Percentiles rank a stretch among this genome's conserved stretches.
These are phyloP conservation scores for Nitzschia sp. DNA, from an alignment of 108 stramenopile genomes.

Conservation along the genomic window DNA sequence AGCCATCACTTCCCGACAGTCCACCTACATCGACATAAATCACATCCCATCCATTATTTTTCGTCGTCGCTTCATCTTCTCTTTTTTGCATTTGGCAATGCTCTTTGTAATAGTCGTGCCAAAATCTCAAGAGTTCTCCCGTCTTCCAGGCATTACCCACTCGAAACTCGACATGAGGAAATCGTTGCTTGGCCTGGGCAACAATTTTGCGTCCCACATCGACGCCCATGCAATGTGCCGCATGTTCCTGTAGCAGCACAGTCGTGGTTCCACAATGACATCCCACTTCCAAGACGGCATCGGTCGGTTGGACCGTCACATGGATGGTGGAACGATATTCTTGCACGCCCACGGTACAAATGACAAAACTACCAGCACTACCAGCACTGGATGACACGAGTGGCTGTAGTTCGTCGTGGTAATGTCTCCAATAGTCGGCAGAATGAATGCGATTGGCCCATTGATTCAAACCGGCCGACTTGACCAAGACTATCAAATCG, in stretches of 20 bases:
- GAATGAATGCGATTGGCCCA: conserved; percentile 20
- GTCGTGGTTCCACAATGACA: conserved; percentile 58
- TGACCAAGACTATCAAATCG: conserved; percentile 34
- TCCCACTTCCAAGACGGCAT: conserved; percentile 49
- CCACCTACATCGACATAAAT: conserved; percentile 63
- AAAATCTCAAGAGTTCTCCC: conserved; percentile 36
- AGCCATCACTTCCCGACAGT: conserved; percentile 46
- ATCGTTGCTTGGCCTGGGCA: conserved; percentile 26
- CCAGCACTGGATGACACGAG: neutral
- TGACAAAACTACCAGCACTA: neutral
- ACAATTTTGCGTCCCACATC: conserved; percentile 57
- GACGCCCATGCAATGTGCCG: conserved; percentile 41
- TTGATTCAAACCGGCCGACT: conserved; percentile 38
- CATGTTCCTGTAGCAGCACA: conserved; percentile 33
- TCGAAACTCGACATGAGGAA: conserved; percentile 39
- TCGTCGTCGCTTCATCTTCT: neutral
- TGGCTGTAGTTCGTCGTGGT: neutral
- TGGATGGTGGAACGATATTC: conserved; percentile 53
- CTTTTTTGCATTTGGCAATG: neutral
- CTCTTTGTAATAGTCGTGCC: conserved; percentile 25
- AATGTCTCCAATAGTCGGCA: neutral
- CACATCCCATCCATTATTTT: conserved; percentile 36
- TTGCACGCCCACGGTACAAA: conserved; percentile 54
- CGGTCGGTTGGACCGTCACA: conserved; percentile 25
- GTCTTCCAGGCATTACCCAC: conserved; percentile 59